These are phyloP conservation scores for Zoysia pacifica DNA, from an alignment of 176 grass and related monocot species.

Conservation along the genomic window DNA sequence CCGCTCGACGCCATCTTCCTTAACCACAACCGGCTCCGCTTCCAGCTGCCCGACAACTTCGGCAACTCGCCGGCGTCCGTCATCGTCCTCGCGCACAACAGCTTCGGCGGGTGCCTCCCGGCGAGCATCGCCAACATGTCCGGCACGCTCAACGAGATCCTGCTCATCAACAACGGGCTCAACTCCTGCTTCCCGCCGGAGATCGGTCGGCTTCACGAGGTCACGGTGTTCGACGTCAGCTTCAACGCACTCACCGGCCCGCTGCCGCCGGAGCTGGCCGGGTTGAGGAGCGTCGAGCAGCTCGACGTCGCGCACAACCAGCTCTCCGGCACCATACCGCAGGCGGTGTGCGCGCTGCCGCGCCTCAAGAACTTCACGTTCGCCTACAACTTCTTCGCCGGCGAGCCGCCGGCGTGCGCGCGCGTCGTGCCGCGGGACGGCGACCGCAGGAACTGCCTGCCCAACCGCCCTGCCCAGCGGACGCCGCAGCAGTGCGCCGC, in stretches of 20 bases:
- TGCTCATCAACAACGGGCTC: constrained; percentile 83
- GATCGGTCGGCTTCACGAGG: constrained; percentile 59
- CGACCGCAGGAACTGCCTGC: constrained; percentile 73
- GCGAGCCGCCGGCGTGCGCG: constrained; percentile 71
- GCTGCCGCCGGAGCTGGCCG: constrained; percentile 62
- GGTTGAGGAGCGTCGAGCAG: constrained; percentile 77
- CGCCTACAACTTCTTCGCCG: constrained; percentile 86
- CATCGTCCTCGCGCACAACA: constrained; percentile 87
- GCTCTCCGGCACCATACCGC: constrained; percentile 68
- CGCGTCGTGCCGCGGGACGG: constrained; percentile 51
- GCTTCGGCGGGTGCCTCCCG: constrained; percentile 73
- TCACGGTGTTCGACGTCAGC: constrained; percentile 91
- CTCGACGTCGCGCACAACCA: constrained; percentile 84
- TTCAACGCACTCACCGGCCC: constrained; percentile 70
- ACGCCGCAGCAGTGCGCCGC: constrained; percentile 64
- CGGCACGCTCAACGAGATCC: constrained; percentile 83
- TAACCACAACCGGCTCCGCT: constrained; percentile 85
- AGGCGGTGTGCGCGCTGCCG: constrained; percentile 70
- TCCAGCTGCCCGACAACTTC: constrained; percentile 79
- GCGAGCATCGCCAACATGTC: constrained; percentile 97
- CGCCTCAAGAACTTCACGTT: constrained; percentile 90
- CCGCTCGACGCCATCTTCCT: constrained; percentile 97
- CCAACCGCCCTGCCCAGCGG: constrained; percentile 58
- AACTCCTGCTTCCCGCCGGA: constrained; percentile 78
- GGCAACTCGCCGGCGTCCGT: constrained; percentile 94